Evolutionary conservation across 495 filamentous ascomycete genomes (phyloP), one percentile per base, ranked within the genome.

Genomic region (Daldinia bambusicola): DNA sequence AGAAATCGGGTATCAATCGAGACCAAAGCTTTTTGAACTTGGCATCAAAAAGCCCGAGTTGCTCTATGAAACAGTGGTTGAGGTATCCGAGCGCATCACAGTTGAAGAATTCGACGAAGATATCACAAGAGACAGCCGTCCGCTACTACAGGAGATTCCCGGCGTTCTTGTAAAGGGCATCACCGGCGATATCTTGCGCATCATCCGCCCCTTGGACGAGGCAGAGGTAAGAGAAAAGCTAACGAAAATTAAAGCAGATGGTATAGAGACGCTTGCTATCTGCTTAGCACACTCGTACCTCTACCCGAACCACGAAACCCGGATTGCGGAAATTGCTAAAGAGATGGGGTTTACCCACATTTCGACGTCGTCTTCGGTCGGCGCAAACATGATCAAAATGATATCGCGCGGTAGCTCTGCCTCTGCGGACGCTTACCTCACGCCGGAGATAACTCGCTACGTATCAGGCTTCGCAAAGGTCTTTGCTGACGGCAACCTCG

Each of bases 381-480:
- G 63, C 20, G 64, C 63, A 88, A 95, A 95, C 43, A 99, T 98
- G 95, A 98, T 93, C 78, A 95, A 94, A 77, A 83, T 94, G 20
- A 90, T 94, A 1, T 92, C 95, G 37, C 84, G 95, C 6, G 63
- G 94, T 91, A 31, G 97, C 94, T 30, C 18, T 90, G 95, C 14
- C 94, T 93, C 69, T 22, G 95, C 95, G 4, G 95, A 99, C 81
- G 95, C 95, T 4, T 99, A 99, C 75, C 86, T 99, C 13, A 98
- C 95, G 1, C 95, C 95, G 0, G 92, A 94, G 16, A 98, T 99
- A 75, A 93, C 91, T 77, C 93, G 94, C 78, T 99, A 99, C 77
- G 95, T 98, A 71, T 85, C 89, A 30, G 95, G 95, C 7, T 98
- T 99, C 72, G 89, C 91, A 53, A 84, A 83, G 52, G 91, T 90